Percentiles rank a stretch among this genome's conserved stretches.
Evolutionary conservation across 2,329 filamentous ascomycete species (phyloP).

Genomic region (Graphilbum ipis-grandicollis): DNA sequence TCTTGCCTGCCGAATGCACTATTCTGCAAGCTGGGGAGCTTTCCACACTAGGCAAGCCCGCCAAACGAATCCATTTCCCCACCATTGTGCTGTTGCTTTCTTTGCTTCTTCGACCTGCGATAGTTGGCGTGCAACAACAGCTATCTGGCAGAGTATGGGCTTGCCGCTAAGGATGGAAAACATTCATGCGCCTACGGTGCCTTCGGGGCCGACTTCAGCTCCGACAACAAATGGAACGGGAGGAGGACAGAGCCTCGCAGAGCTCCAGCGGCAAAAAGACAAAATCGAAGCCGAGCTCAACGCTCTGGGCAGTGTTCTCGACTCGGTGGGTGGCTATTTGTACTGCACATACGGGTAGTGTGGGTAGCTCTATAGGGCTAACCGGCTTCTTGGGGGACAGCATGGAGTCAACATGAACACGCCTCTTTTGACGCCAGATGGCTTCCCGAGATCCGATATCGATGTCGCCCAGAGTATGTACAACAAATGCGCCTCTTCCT

Average conservation of each 20-base stretch:
- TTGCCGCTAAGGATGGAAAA: constrained; percentile 31
- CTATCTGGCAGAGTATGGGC: constrained; percentile 11
- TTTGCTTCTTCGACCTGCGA: neutral
- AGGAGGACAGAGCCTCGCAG: constrained; percentile 50
- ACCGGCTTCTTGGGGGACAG: constrained; percentile 25
- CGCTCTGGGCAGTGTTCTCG: constrained; percentile 70
- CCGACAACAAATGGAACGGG: constrained; percentile 42
- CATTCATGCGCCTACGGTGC: constrained; percentile 40
- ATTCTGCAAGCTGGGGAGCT: too few species aligned
- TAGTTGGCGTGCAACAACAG: neutral
- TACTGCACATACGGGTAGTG: too few species aligned
- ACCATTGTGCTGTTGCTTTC: too few species aligned
- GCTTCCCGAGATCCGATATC: constrained; percentile 82
- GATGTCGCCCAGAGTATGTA: constrained; percentile 79
- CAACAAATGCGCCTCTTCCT: constrained; percentile 1
- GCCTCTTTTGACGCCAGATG: constrained; percentile 68
- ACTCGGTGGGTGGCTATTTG: constrained; percentile 45
- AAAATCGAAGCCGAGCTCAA: constrained; percentile 73
- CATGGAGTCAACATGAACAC: constrained; percentile 91
- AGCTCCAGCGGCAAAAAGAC: constrained; percentile 74
- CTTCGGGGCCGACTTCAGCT: constrained; percentile 59
- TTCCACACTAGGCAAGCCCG: too few species aligned
- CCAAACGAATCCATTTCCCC: neutral
- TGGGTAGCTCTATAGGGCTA: too few species aligned
- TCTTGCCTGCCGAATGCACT: too few species aligned